These are phyloP conservation scores for Filosporella fistucella DNA, from an alignment of 495 filamentous ascomycete genomes.

Conservation along the genomic window DNA sequence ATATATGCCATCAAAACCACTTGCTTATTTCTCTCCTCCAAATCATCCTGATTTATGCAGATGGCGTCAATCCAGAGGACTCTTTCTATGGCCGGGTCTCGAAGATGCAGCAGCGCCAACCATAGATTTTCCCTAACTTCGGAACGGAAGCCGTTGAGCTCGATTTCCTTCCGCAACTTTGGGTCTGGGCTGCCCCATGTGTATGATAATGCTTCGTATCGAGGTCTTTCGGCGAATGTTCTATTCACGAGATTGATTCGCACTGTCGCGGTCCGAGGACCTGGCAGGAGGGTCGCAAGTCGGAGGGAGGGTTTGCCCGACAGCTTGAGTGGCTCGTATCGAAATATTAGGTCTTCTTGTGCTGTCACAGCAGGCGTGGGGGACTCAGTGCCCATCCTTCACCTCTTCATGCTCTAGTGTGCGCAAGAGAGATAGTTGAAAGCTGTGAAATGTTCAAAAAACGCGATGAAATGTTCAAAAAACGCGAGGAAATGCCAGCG, in stretches of 20 bases:
- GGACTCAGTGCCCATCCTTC: no score
- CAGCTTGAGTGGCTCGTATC: constrained; percentile 7
- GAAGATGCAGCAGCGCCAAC: constrained; percentile 10
- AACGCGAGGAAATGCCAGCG: no score
- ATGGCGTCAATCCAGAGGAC: constrained; percentile 13
- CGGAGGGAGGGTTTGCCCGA: constrained; percentile 6
- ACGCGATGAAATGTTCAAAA: no score
- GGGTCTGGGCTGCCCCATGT: constrained; percentile 3
- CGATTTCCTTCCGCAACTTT: constrained; percentile 3
- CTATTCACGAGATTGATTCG: constrained; percentile 8
- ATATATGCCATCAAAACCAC: constrained; percentile 11
- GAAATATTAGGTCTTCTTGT: no score
- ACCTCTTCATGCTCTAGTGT: no score
- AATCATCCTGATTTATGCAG: constrained; percentile 11
- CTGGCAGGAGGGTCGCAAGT: constrained; percentile 8
- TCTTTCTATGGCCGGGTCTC: not conserved
- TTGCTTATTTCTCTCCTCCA: constrained; percentile 3
- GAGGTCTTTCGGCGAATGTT: constrained; percentile 9
- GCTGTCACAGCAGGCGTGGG: no score
- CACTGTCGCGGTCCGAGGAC: not conserved
- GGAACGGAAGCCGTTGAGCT: constrained; percentile 2
- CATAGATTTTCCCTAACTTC: constrained; percentile 5
- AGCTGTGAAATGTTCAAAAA: no score
- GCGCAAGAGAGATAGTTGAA: no score
- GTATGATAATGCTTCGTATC: constrained; percentile 10